Base-by-base conservation (phyloP, 306 rosid species). In the Adenanthera pavonina region DNA sequence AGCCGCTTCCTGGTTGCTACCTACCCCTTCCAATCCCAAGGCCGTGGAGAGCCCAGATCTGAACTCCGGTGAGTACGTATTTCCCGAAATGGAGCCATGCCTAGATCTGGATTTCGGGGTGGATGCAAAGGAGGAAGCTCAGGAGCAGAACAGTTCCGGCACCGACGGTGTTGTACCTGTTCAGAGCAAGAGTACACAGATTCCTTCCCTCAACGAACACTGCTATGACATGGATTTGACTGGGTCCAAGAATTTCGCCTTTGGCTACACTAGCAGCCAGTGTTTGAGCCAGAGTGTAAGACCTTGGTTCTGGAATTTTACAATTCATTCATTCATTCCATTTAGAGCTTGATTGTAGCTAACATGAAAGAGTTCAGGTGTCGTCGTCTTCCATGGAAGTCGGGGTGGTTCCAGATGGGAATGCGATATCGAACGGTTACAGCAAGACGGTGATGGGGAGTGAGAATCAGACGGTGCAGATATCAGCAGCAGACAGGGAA, bases 1-100 rank as follows among this genome's bases (percentile, higher is more conserved):
- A 79, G 98, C 98, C 0, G 97, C 99, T 47, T 93, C 98, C 1
- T 95, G 99, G 99, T 84, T 95, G 81, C 90, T 95, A 1, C 94
- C 98, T 0, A 89, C 81, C 70, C 89, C 89, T 15, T 68, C 79
- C 6, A 80, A 62, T 17, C 85, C 87, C 0, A 95, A 93, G 81
- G 80, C 87, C 5, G 51, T 75, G 47, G 90, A 81, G 47, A 88
- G 78, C 57, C 71, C 88, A 44, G 97, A 95, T 85, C 91, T 85
- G 65, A 90, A 89, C 82, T 84, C 93, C 7, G 88, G 87, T 12
- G 88, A 80, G 82, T 90, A 81, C 56, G 49, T 69, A 14, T 89
- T 90, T 75, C 56, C 88, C 2, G 95, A 92, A 41, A 85, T 89
- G 80, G 94, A 92, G 74, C 91, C 93, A 8, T 95, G 82, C 56